Evolutionary conservation across 2,329 filamentous ascomycete genomes (phyloP).

Genomic region (Trichocomaceae sp.): DNA sequence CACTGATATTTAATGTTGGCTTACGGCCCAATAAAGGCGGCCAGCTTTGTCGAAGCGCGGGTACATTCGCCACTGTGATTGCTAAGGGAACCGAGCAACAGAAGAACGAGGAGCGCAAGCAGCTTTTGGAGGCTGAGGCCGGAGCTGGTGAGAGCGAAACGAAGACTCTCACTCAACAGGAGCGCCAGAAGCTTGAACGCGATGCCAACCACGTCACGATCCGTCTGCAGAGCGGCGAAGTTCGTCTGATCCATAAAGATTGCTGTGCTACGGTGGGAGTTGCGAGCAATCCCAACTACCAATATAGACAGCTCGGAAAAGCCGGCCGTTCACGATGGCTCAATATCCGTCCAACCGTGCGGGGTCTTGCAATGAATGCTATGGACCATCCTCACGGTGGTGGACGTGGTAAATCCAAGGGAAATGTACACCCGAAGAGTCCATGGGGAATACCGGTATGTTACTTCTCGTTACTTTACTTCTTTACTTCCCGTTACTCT

Average conservation of each 20-base stretch:
- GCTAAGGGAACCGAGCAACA: slow-evolving; percentile 74
- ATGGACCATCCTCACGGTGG: slow-evolving; percentile 97
- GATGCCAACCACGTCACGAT: slow-evolving; percentile 75
- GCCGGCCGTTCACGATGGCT: slow-evolving; percentile 90
- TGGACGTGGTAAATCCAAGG: slow-evolving; percentile 98
- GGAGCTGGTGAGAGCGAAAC: slow-evolving; percentile 47
- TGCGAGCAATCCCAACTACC: slow-evolving; percentile 86
- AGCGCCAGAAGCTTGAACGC: slow-evolving; percentile 45
- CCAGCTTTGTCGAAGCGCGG: slow-evolving; percentile 90
- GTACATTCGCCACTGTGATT: slow-evolving; percentile 81
- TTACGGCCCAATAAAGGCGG: slow-evolving; percentile 64
- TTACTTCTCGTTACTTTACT: slow-evolving; percentile 27
- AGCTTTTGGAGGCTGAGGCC: slow-evolving; percentile 29
- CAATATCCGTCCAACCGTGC: slow-evolving; percentile 87
- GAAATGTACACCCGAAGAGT: slow-evolving; percentile 89
- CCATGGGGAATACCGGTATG: slow-evolving; percentile 94
- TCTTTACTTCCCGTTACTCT: slow-evolving; percentile 23
- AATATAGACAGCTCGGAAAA: slow-evolving; percentile 88
- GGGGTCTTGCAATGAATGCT: slow-evolving; percentile 99
- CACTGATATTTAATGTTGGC: slow-evolving; percentile 83
- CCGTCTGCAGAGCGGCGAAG: slow-evolving; percentile 83
- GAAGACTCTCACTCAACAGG: slow-evolving; percentile 31
- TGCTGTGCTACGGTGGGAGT: slow-evolving; percentile 93
- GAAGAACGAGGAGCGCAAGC: slow-evolving; percentile 20
- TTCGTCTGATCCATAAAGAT: slow-evolving; percentile 81